These are phyloP conservation scores for Aspergillus sp. DNA, from an alignment of 2,329 filamentous ascomycete genomes.

Conservation along the genomic window DNA sequence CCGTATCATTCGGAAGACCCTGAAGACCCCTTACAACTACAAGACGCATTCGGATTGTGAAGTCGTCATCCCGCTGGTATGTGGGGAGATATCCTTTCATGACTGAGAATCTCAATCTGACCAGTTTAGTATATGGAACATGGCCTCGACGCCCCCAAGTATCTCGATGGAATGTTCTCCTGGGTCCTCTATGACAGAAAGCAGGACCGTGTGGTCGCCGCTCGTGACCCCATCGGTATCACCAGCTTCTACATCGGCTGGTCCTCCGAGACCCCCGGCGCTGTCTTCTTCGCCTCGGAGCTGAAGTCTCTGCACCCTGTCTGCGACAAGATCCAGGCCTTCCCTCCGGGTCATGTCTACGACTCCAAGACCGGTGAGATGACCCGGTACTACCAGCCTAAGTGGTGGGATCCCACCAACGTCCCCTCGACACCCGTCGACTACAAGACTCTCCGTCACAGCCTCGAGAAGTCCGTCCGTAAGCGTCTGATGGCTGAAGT, in stretches of 20 bases:
- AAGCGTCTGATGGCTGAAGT: constrained; percentile 99
- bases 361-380: constrained; percentile 86
- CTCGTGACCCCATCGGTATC: constrained; percentile 93
- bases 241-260: constrained; percentile 97
- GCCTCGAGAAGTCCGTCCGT: constrained; percentile 84
- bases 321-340: constrained; percentile 91
- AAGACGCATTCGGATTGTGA: constrained; percentile 99
- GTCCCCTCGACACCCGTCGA: constrained; percentile 79
- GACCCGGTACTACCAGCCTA: constrained; percentile 85
- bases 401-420: constrained; percentile 82
- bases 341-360: constrained; percentile 93
- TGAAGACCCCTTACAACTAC: constrained; percentile 87
- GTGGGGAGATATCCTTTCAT: constrained; percentile 27
- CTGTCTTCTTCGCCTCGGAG: constrained; percentile 96
- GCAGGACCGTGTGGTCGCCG: constrained; percentile 86
- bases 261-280: constrained; percentile 74
- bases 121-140: constrained; percentile 76
- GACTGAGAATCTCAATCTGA: constrained; percentile 15
- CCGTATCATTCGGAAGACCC: constrained; percentile 81
- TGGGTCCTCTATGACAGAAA: constrained; percentile 97
- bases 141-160: constrained; percentile 85
- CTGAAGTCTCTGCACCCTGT: constrained; percentile 89
- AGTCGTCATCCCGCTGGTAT: constrained; percentile 94
- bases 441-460: constrained; percentile 74
- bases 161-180: constrained; percentile 99